Evolutionary conservation across 129 eudicot genomes (phyloP), one percentile per base, ranked within the genome.

Genomic region (Oenanthe sinensis): DNA sequence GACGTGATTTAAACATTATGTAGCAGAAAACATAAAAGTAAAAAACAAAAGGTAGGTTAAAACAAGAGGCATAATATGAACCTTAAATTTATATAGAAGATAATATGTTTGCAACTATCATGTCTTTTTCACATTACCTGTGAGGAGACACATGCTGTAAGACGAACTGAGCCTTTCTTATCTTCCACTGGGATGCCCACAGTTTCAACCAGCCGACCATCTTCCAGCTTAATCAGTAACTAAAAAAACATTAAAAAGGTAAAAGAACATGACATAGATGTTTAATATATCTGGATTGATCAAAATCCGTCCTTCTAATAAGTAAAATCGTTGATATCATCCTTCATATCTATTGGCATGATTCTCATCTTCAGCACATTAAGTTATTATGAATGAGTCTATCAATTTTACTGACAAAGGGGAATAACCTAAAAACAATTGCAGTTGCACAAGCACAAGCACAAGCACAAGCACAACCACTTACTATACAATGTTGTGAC

Each of bases 121-220:
- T 10, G 30, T 22, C 65, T n/a, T 24, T 72, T 70, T 79, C 74
- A 82, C 76, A 78, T 85, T 48, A 96, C 99, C 97, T 96, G 99
- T 22, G 99, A 96, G 68, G 99, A 96, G 79, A 96, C 97, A 84
- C 99, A 96, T 73, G 95, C 97, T 40, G 99, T 96, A 75, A 96
- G 94, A 50, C 97, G 94, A 69, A 86, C 80, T 26, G 97, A 96
- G 76, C 97, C 97, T 85, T 87, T 87, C 80, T 82, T 91, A 81
- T 96, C 97, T 79, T 86, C 55, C n/a, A 92, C 97, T 55, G 99
- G 99, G 81, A 96, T 96, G 81, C 99, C 99, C 47, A 96, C 99
- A 50, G 99, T 96, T 90, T 96, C 99, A 78, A 96, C 97, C 74
- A 96, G 81, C 67, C 96, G 86, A 37, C 91, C 92, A 82, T 96